Evolutionary conservation across 345 rosid species (phyloP).

Genomic region (Eucalyptus polybractea): DNA sequence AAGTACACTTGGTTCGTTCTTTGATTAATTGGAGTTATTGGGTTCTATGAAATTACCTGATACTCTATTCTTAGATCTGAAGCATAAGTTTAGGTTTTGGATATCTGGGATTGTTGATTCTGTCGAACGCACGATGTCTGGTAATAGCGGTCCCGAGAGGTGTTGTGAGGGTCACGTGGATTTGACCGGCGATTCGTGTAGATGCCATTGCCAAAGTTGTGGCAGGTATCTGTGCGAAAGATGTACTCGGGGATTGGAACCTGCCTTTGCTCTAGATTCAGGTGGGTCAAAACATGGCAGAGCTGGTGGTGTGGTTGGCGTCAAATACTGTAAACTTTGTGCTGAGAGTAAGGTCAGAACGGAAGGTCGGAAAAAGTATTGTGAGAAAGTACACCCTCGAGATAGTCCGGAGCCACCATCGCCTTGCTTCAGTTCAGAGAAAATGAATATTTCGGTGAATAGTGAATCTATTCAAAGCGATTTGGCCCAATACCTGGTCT

Average conservation of each 20-base stretch:
- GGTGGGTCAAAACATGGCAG: background rate
- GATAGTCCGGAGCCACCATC: slow-evolving; percentile 64
- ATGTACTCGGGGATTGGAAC: slow-evolving; percentile 15
- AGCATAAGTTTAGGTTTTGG: slow-evolving; percentile 67
- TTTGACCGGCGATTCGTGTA: slow-evolving; percentile 7
- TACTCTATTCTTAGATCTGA: slow-evolving; percentile 58
- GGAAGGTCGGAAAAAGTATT: slow-evolving; percentile 29
- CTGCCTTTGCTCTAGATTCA: slow-evolving; percentile 1
- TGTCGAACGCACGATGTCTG: slow-evolving; percentile 29
- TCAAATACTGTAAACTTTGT: slow-evolving; percentile 59
- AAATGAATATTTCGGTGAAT: background rate
- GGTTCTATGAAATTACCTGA: slow-evolving; percentile 70
- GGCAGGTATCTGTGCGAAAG: slow-evolving; percentile 43
- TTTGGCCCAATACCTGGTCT: slow-evolving; percentile 34
- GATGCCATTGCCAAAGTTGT: slow-evolving; percentile 53
- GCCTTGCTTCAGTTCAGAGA: slow-evolving; percentile 16
- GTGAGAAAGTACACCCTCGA: slow-evolving; percentile 77
- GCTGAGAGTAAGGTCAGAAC: slow-evolving; percentile 14
- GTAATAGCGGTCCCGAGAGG: slow-evolving; percentile 13
- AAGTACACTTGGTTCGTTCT: slow-evolving; percentile 1
- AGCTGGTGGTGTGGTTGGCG: background rate
- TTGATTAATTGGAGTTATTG: slow-evolving; percentile 15
- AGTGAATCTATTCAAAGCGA: slow-evolving; percentile 13
- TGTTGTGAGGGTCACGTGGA: slow-evolving; percentile 38
- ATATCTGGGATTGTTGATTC: slow-evolving; percentile 36